A percentile compares a stretch with the other conserved stretches of the same genome.
These are phyloP conservation scores for Protomyces pachydermus DNA, from an alignment of 1,139 yeast species.

Conservation along the genomic window DNA sequence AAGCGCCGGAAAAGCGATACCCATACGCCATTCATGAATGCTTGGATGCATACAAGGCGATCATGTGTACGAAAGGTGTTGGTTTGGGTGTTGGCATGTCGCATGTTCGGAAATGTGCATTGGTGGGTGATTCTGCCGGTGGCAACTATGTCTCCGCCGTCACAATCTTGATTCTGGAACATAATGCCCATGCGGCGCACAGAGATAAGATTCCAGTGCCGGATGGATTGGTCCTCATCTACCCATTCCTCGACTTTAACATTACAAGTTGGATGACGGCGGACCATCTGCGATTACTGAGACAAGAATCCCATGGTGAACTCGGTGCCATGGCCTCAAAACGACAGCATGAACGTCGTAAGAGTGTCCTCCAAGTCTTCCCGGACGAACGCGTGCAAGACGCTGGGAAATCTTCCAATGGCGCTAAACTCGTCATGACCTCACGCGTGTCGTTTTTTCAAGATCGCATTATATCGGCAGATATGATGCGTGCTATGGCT, in stretches of 20 bases:
- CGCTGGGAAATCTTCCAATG: neutral
- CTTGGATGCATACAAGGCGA: slow-evolving; percentile 41
- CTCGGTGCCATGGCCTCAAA: slow-evolving; percentile 26
- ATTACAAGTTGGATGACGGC: slow-evolving; percentile 35
- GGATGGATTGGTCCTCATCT: slow-evolving; percentile 33
- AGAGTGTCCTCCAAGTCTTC: slow-evolving; percentile 17
- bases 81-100: slow-evolving; percentile 34
- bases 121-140: slow-evolving; percentile 36
- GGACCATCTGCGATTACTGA: slow-evolving; percentile 33
- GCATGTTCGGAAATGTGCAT: slow-evolving; percentile 30
- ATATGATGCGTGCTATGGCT: slow-evolving; percentile 35
- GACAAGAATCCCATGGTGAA: slow-evolving; percentile 33
- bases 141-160: slow-evolving; percentile 35
- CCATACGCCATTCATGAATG: slow-evolving; percentile 51
- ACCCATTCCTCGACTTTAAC: slow-evolving; percentile 36
- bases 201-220: slow-evolving; percentile 30
- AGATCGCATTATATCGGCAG: slow-evolving; percentile 35
- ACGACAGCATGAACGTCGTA: slow-evolving; percentile 19
- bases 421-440: slow-evolving; percentile 33
- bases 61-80: slow-evolving; percentile 33
- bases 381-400: slow-evolving; percentile 9
- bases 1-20: slow-evolving; percentile 50
- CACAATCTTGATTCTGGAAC: slow-evolving; percentile 31
- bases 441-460: slow-evolving; percentile 35
- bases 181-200: slow-evolving; percentile 2